Evolutionary conservation across 192 early-diverging fungal genomes (phyloP).

Genomic region (Gryganskiella cystojenkinii): DNA sequence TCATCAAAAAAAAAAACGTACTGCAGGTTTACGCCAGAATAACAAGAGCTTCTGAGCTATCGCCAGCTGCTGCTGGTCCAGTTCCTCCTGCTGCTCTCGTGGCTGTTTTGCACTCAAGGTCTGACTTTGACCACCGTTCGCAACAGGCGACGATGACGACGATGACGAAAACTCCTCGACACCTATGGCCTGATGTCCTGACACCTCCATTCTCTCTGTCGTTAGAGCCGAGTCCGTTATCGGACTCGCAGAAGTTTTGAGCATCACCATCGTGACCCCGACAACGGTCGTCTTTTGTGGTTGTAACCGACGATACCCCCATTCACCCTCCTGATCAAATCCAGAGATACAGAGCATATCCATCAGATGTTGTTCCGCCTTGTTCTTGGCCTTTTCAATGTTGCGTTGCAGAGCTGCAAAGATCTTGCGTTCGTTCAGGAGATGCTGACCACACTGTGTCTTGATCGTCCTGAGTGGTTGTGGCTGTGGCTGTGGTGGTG

Average conservation of each 20-base stretch:
- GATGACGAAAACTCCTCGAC: too few relatives aligned
- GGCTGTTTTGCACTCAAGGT: too few relatives aligned
- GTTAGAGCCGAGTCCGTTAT: too few relatives aligned
- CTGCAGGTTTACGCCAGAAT: conserved; percentile 88
- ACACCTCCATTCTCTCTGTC: too few relatives aligned
- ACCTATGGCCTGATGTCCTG: too few relatives aligned
- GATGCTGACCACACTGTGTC: conserved; percentile 68
- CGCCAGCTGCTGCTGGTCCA: conserved; percentile 63
- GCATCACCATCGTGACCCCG: conserved; percentile 74
- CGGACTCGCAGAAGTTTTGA: conserved; percentile 71
- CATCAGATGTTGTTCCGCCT: conserved; percentile 82
- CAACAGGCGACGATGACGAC: too few relatives aligned
- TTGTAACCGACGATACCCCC: conserved; percentile 80
- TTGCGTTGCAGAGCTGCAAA: conserved; percentile 81
- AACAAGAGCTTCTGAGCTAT: conserved; percentile 80
- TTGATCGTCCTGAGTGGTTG: conserved; percentile 53
- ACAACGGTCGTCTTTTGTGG: conserved; percentile 74
- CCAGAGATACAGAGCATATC: conserved; percentile 85
- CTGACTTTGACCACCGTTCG: too few relatives aligned
- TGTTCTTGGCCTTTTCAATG: conserved; percentile 73
- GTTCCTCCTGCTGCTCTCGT: too few relatives aligned
- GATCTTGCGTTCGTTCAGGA: conserved; percentile 74
- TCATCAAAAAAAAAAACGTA: conserved; percentile 30
- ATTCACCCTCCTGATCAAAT: conserved; percentile 74
- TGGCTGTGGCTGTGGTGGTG: conserved; percentile 54